Base-by-base conservation (phyloP, 352 stramenopile species). In the Phytophthora ramorum region DNA sequence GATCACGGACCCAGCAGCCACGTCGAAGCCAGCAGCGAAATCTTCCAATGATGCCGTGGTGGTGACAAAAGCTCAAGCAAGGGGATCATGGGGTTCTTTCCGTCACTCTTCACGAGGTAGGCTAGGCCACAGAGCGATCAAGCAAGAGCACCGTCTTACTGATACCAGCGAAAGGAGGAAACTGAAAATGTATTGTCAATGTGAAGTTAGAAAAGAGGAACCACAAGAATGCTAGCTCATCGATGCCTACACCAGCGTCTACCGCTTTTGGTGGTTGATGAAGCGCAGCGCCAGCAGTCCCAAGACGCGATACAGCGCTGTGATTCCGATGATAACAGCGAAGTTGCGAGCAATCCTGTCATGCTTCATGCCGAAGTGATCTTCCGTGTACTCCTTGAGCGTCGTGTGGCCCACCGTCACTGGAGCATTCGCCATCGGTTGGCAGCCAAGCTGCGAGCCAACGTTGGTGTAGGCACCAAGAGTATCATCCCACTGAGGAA, bases 211-310 rank as follows among this genome's bases (percentile, higher is more conserved):
- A 34, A 34, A 34, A 34, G 28, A 4, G 28, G 26, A 38, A 9
- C 3, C 14, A n/a, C 35, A 41, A 41, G 35, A 41, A 38, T 9
- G 34, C n/a, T 14, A 34, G 28, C 7, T 34, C 2, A 30, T 30
- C 4, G 4, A 34, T 34, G 8, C 28, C 14, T 14, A 12, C 7
- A 40, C 34, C 34, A 49, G 5, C 3, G 34, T 45, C 59, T 67
- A 67, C 20, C 49, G 49, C 54, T 75, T 81, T 46, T 85, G 71
- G 49, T 82, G 59, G 48, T 68, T 65, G 46, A 58, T 58, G 26
- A 65, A 65, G 26, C 47, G 58, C 5, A 65, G 51, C 17, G 58
- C 58, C 10, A 85, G 24, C 9, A 78, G 63, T 2, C 53, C 69
- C 7, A 85, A 40, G 14, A 75, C 4, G 7, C 60, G 63, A 35